These are phyloP conservation scores for Monilinia fructigena DNA, from an alignment of 2,329 filamentous ascomycete species.

Conservation along the genomic window DNA sequence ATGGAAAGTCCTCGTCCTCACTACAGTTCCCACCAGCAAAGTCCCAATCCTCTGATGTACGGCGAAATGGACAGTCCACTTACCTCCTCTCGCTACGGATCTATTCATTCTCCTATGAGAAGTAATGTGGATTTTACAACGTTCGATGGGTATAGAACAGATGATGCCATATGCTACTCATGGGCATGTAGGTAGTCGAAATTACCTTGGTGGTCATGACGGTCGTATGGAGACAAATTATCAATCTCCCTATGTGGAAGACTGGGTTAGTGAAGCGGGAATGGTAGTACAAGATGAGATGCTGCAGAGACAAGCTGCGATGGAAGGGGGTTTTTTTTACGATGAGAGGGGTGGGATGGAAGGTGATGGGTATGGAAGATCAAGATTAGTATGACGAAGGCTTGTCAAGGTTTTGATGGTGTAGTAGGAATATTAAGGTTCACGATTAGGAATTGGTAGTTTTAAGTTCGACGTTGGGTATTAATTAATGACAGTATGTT, in stretches of 20 bases:
- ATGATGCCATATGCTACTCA: background rate
- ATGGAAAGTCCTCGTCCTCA: background rate
- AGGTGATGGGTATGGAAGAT: conserved; percentile 1
- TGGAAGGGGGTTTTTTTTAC: conserved; percentile 9
- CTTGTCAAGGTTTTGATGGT: background rate
- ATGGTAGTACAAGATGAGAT: conserved; percentile 7
- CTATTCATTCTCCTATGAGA: conserved; percentile 3
- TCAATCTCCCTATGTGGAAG: conserved; percentile 21
- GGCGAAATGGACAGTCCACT: conserved; percentile 18
- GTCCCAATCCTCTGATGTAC: conserved; percentile 7
- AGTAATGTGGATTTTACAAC: background rate
- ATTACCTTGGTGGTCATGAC: background rate
- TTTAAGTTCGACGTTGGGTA: background rate
- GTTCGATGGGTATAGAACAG: background rate
- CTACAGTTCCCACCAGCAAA: background rate
- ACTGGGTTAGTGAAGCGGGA: conserved; percentile 18
- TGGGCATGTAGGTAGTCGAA: background rate
- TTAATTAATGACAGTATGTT: background rate
- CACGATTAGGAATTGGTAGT: background rate
- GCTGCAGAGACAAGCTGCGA: conserved; percentile 14
- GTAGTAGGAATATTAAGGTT: background rate
- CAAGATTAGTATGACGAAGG: conserved; percentile 6
- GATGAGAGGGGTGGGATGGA: background rate
- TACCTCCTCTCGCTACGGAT: conserved; percentile 17
- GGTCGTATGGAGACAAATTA: conserved; percentile 10